Conservation (phyloP, 2,329 filamentous ascomycete species). For the Aspergillus alliaceus region DNA sequence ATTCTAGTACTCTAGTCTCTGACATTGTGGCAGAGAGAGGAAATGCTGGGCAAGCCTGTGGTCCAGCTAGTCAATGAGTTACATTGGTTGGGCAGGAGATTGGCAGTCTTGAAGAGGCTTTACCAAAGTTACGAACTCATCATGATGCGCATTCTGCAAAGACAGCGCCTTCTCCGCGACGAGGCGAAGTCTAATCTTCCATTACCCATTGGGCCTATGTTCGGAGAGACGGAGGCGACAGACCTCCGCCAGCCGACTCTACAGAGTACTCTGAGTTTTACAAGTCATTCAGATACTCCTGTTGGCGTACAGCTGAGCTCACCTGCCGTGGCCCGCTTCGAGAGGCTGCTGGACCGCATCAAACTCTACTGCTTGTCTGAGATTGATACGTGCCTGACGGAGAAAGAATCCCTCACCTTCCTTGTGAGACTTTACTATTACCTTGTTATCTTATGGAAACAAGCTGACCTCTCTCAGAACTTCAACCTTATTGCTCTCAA, state of each 20-base stretch:
- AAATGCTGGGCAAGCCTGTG: conserved; percentile 56
- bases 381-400: conserved; percentile 63
- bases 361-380: conserved; percentile 63
- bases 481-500: conserved; percentile 77
- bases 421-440: conserved; percentile 51
- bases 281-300: conserved; percentile 21
- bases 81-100: conserved; percentile 61
- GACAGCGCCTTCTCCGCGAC: conserved; percentile 42
- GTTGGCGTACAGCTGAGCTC: conserved; percentile 45
- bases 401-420: conserved; percentile 69
- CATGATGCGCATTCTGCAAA: conserved; percentile 61
- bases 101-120: conserved; percentile 61
- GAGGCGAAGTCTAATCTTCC: conserved; percentile 28
- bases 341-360: conserved; percentile 61
- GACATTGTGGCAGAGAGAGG: conserved; percentile 39
- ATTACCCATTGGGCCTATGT: conserved; percentile 20
- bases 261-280: conserved; percentile 23
- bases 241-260: conserved; percentile 42
- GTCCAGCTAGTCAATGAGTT: conserved; percentile 51
- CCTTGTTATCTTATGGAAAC: neutral
- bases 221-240: conserved; percentile 28
- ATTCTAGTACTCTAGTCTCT: neutral
- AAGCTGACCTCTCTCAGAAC: conserved; percentile 53
- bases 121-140: conserved; percentile 64
- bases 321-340: conserved; percentile 59